Conservation (phyloP, 2,329 filamentous ascomycete genomes). For the Phoma sp. region DNA sequence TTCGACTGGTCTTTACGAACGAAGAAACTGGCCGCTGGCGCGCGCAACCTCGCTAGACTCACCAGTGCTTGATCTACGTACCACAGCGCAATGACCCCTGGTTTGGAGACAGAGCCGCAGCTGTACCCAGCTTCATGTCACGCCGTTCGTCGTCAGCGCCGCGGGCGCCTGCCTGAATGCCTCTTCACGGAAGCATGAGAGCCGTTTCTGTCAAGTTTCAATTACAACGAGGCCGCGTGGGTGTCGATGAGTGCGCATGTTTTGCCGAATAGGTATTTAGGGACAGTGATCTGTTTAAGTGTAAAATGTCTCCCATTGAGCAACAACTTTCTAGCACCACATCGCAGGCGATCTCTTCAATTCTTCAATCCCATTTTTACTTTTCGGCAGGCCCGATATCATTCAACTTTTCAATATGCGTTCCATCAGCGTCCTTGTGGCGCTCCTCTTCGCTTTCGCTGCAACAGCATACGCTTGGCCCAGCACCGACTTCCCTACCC, state of each 20-base stretch:
- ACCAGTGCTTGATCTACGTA: conserved; percentile 6
- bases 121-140: conserved; percentile 3
- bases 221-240: conserved; percentile 24
- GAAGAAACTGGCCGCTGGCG: neutral
- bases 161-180: neutral
- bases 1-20: neutral
- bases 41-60: neutral
- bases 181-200: conserved; percentile 3
- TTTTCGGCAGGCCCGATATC: conserved; percentile 24
- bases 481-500: conserved; percentile 15
- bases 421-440: conserved; percentile 23
- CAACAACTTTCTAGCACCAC: neutral
- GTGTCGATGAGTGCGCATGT: conserved; percentile 15
- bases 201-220: conserved; percentile 32
- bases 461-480: conserved; percentile 30
- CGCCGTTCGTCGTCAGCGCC: neutral
- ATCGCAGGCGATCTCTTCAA: conserved; percentile 11
- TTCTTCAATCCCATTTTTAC: neutral
- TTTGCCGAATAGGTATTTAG: neutral
- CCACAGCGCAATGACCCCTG: conserved; percentile 9
- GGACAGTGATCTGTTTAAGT: neutral
- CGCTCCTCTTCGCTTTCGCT: conserved; percentile 29
- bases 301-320: neutral
- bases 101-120: neutral
- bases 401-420: conserved; percentile 20